These are phyloP conservation scores for Globisporangium cystogenes DNA, from an alignment of 352 stramenopile genomes.

Conservation along the genomic window DNA sequence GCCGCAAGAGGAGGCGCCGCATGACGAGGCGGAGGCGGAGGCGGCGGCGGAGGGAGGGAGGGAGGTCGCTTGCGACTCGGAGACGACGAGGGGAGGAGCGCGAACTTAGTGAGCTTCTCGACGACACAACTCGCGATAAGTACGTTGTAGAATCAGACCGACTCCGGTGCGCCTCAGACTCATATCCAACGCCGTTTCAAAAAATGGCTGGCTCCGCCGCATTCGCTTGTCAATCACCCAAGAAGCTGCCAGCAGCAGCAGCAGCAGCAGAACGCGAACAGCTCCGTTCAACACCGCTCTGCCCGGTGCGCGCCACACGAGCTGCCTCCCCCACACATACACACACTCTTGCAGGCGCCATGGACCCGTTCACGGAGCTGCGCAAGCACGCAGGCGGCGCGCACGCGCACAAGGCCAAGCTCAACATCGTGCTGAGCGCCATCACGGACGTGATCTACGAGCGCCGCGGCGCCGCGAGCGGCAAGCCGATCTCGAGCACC, in stretches of 20 bases:
- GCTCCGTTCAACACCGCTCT: neutral
- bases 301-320: too few species aligned
- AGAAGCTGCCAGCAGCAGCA: neutral
- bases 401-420: conserved; percentile 79
- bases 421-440: conserved; percentile 79
- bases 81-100: too few species aligned
- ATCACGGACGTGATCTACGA: conserved; percentile 85
- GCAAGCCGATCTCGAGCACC: conserved; percentile 53
- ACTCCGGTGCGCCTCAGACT: neutral
- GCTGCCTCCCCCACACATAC: neutral
- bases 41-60: too few species aligned
- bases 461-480: conserved; percentile 24
- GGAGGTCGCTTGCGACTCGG: neutral
- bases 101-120: too few species aligned
- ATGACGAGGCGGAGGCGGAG: neutral
- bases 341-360: conserved; percentile 7
- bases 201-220: neutral
- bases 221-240: neutral
- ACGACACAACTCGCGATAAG: too few species aligned
- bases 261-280: neutral
- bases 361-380: conserved; percentile 80
- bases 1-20: neutral
- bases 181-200: neutral
- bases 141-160: neutral
- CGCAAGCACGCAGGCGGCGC: conserved; percentile 68